A percentile compares a stretch with the other conserved stretches of the same genome.
Conservation (phyloP, 306 rosid species). For the Datisca glomerata region DNA sequence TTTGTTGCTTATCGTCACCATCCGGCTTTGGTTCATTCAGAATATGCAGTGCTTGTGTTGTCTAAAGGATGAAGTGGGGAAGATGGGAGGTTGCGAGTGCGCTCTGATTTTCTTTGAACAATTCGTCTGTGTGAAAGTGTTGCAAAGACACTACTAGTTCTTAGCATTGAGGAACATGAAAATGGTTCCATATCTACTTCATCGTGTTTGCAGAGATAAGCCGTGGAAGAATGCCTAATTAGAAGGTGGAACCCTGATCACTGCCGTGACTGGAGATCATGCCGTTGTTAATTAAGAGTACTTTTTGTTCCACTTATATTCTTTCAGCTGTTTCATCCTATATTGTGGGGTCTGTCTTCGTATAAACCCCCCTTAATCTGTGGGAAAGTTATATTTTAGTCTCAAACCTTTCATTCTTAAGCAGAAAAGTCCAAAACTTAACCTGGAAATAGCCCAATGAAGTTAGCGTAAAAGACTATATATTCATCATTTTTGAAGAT, state of each 20-base stretch:
- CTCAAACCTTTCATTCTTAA: too few relatives aligned
- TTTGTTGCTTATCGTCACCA: slow-evolving; percentile 62
- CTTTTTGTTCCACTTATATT: too few relatives aligned
- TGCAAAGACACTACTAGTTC: slow-evolving; percentile 46
- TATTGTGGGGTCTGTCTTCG: too few relatives aligned
- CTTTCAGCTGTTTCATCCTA: too few relatives aligned
- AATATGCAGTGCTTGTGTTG: slow-evolving; percentile 60
- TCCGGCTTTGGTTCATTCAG: slow-evolving; percentile 66
- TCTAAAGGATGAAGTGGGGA: slow-evolving; percentile 22
- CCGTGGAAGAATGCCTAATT: slow-evolving; percentile 32
- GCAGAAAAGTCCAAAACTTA: too few relatives aligned
- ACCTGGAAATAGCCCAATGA: too few relatives aligned
- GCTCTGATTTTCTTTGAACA: slow-evolving; percentile 70
- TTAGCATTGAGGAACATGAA: slow-evolving; percentile 30
- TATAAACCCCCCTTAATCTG: too few relatives aligned
- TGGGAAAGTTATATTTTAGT: too few relatives aligned
- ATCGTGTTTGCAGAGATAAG: slow-evolving; percentile 26
- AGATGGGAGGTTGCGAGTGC: slow-evolving; percentile 42
- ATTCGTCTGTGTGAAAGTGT: slow-evolving; percentile 55
- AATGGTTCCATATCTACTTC: slow-evolving; percentile 18
- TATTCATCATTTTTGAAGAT: too few relatives aligned
- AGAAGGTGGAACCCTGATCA: slow-evolving; percentile 53
- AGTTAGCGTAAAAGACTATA: too few relatives aligned
- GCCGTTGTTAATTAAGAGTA: slow-evolving; percentile 31
- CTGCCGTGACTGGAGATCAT: slow-evolving; percentile 40